phyloP scores from a whole-genome alignment of 1,284 basidiomycete genomes.

The Anthracocystis panici-leucophaei region DNA sequence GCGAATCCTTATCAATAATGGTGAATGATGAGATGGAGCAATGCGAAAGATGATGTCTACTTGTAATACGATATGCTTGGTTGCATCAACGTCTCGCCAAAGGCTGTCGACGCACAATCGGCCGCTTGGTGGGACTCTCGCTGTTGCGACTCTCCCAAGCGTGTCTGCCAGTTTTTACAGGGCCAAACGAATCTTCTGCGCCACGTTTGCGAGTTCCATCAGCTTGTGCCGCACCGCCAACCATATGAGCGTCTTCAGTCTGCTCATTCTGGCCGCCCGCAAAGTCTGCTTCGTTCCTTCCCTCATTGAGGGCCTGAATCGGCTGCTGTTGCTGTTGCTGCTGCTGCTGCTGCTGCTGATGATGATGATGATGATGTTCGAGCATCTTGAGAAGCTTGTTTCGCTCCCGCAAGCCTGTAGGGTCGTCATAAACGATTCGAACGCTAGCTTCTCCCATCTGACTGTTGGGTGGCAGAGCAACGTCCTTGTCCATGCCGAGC shows the following conservation, averaged over 20 bases:
- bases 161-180: conserved; percentile 17
- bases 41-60: background rate
- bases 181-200: conserved; percentile 31
- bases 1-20: background rate
- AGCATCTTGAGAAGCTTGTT: conserved; percentile 49
- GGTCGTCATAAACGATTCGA: conserved; percentile 58
- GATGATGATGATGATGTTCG: conserved; percentile 22
- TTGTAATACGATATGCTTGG: background rate
- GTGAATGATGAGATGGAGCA: background rate
- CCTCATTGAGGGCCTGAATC: background rate
- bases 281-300: background rate
- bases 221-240: background rate
- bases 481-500: conserved; percentile 41
- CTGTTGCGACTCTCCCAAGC: conserved; percentile 36
- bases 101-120: conserved; percentile 45
- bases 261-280: background rate
- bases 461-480: conserved; percentile 10
- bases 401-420: conserved; percentile 46
- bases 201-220: conserved; percentile 13
- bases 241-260: conserved; percentile 5
- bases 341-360: background rate
- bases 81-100: conserved; percentile 28
- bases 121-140: conserved; percentile 48
- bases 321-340: conserved; percentile 1
- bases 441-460: conserved; percentile 31